A percentile compares a stretch with the other conserved stretches of the same genome.
Evolutionary conservation across 805 yeast genomes (phyloP).

Genomic region (Zygoascus flipseniorum): DNA sequence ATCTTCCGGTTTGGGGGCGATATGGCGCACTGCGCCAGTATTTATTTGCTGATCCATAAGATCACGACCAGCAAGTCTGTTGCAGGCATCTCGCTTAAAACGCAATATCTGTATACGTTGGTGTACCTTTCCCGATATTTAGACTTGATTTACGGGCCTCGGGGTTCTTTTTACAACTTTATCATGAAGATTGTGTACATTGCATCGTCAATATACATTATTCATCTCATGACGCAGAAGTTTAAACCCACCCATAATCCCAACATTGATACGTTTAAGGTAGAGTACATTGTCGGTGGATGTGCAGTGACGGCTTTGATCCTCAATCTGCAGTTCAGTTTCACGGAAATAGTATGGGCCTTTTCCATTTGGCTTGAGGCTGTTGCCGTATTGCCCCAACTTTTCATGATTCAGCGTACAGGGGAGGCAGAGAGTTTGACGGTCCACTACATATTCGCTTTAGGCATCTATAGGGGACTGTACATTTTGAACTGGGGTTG

Average conservation of each 20-base stretch:
- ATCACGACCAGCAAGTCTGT: constrained; percentile 58
- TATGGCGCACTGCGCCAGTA: constrained; percentile 72
- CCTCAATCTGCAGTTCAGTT: constrained; percentile 56
- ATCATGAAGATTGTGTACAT: constrained; percentile 78
- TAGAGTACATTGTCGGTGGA: constrained; percentile 60
- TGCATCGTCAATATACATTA: constrained; percentile 62
- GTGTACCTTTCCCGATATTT: constrained; percentile 70
- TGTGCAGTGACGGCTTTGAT: constrained; percentile 50
- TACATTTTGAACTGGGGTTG: constrained; percentile 95
- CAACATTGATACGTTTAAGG: constrained; percentile 64
- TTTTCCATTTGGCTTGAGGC: constrained; percentile 90
- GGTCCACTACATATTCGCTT: constrained; percentile 85
- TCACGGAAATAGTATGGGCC: constrained; percentile 63
- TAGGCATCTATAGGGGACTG: constrained; percentile 82
- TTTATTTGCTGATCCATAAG: constrained; percentile 63
- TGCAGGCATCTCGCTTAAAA: constrained; percentile 80
- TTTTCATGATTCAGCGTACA: constrained; percentile 79
- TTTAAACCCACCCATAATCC: constrained; percentile 51
- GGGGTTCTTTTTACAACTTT: constrained; percentile 58
- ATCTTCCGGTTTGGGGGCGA: constrained; percentile 34
- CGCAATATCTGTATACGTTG: constrained; percentile 68
- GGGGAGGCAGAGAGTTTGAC: constrained; percentile 87
- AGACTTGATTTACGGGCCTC: constrained; percentile 40
- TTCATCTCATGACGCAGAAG: constrained; percentile 58
- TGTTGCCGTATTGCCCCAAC: constrained; percentile 86